These are phyloP conservation scores for Ogataea minuta DNA, from an alignment of 805 yeast genomes.

Conservation along the genomic window DNA sequence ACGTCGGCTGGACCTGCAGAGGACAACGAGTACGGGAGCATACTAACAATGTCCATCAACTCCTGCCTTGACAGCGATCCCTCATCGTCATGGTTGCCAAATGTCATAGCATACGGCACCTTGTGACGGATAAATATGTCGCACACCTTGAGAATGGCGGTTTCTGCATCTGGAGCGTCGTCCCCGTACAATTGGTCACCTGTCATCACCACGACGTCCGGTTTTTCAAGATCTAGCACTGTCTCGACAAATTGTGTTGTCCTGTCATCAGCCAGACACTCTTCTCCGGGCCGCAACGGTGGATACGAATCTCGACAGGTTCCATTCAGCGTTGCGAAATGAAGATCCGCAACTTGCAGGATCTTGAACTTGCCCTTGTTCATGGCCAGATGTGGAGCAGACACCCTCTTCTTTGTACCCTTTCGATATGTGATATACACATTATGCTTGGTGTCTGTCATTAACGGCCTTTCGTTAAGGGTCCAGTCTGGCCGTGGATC, in stretches of 20 bases:
- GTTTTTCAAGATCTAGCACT: constrained; percentile 71
- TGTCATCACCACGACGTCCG: constrained; percentile 81
- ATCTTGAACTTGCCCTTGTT: constrained; percentile 56
- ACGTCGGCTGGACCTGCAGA: constrained; percentile 61
- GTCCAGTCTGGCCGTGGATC: constrained; percentile 79
- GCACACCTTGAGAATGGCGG: constrained; percentile 75
- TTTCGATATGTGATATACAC: constrained; percentile 36
- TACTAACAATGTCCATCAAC: constrained; percentile 53
- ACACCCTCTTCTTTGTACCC: constrained; percentile 17
- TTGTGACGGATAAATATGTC: constrained; percentile 62
- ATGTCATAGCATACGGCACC: constrained; percentile 80
- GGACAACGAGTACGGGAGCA: constrained; percentile 69
- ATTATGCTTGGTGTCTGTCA: constrained; percentile 15
- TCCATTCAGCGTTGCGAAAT: constrained; percentile 83
- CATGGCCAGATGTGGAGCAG: constrained; percentile 8
- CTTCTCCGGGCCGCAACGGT: constrained; percentile 30
- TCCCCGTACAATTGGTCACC: constrained; percentile 93
- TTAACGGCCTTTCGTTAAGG: constrained; percentile 7
- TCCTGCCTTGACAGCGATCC: constrained; percentile 62
- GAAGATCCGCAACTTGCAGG: constrained; percentile 88
- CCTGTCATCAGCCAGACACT: constrained; percentile 76
- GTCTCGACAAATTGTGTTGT: constrained; percentile 60
- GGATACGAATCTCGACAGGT: constrained; percentile 75
- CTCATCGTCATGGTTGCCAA: constrained; percentile 96
- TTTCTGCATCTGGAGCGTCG: constrained; percentile 73